Evolutionary conservation across 2,329 filamentous ascomycete species (phyloP).

Genomic region (Talaromyces sp.): DNA sequence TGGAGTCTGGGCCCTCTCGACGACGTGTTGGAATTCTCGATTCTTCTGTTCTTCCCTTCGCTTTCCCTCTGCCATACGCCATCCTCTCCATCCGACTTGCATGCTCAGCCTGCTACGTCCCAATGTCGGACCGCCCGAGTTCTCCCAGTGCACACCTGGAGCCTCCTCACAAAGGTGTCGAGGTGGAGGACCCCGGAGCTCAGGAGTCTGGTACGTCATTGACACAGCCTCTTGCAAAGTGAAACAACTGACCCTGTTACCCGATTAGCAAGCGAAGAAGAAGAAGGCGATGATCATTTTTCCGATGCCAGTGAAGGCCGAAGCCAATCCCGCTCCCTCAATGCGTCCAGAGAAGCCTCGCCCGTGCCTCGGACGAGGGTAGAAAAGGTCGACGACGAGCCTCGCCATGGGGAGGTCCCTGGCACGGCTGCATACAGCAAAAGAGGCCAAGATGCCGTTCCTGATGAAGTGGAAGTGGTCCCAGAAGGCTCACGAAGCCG

Average conservation of each 20-base stretch:
- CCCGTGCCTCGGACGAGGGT: conserved; percentile 58
- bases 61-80: conserved; percentile 1
- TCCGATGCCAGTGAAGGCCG: conserved; percentile 59
- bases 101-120: conserved; percentile 16
- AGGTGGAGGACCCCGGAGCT: conserved; percentile 52
- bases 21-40: conserved; percentile 4
- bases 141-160: conserved; percentile 40
- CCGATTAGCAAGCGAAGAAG: conserved; percentile 40
- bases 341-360: conserved; percentile 40
- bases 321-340: conserved; percentile 25
- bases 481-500: conserved; percentile 38
- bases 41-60: conserved; percentile 6
- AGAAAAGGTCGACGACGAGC: conserved; percentile 55
- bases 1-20: conserved; percentile 22
- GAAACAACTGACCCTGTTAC: conserved; percentile 13
- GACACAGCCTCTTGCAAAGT: background rate
- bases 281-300: conserved; percentile 51
- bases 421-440: conserved; percentile 56
- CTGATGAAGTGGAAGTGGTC: conserved; percentile 58
- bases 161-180: conserved; percentile 50
- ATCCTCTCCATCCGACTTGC: conserved; percentile 7
- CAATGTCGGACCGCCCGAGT: conserved; percentile 33
- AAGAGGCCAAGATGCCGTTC: conserved; percentile 54
- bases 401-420: conserved; percentile 56
- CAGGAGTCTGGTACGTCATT: conserved; percentile 46